phyloP scores from a whole-genome alignment of 371 early-diverging fungal genomes.

The Sporodiniella umbellata region DNA sequence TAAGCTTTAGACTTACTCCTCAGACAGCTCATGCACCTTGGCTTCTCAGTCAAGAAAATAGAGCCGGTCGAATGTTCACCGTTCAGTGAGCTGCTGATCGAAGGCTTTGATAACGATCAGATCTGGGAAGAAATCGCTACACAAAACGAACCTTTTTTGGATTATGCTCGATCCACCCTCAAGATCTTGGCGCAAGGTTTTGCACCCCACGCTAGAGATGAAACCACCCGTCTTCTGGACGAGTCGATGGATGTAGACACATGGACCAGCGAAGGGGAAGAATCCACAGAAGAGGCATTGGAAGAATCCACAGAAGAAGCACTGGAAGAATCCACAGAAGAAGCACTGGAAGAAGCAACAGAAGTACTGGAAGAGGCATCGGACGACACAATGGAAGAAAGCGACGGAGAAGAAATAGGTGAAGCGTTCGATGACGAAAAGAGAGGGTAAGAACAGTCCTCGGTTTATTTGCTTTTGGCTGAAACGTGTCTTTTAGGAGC shows the following conservation, averaged over 20 bases:
- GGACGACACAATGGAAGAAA: slow-evolving; percentile 9
- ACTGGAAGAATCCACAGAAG: slow-evolving; percentile 8
- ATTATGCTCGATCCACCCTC: slow-evolving; percentile 51
- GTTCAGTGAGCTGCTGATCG: slow-evolving; percentile 59
- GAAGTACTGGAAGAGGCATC: slow-evolving; percentile 22
- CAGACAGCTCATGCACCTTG: too few species aligned
- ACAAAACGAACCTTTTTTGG: slow-evolving; percentile 80
- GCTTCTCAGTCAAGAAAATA: slow-evolving; percentile 40
- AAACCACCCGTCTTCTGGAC: too few species aligned
- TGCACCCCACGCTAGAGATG: too few species aligned
- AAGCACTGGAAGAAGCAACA: slow-evolving; percentile 6
- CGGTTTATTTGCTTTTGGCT: too few species aligned
- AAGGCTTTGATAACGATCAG: slow-evolving; percentile 85
- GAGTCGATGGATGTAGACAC: slow-evolving; percentile 23
- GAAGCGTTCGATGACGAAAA: slow-evolving; percentile 22
- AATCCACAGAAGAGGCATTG: slow-evolving; percentile 24
- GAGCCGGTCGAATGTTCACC: slow-evolving; percentile 48
- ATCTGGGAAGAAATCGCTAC: slow-evolving; percentile 92
- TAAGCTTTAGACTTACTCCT: slow-evolving; percentile 9
- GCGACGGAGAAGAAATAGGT: slow-evolving; percentile 15
- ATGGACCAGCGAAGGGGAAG: slow-evolving; percentile 11
- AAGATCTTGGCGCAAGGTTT: slow-evolving; percentile 35
- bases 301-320: slow-evolving; percentile 27
- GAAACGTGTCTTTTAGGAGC: too few species aligned
- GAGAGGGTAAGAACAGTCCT: slow-evolving; percentile 1